Evolutionary conservation across 179 eudicot species (phyloP).

Genomic region (Silene coronaria): DNA sequence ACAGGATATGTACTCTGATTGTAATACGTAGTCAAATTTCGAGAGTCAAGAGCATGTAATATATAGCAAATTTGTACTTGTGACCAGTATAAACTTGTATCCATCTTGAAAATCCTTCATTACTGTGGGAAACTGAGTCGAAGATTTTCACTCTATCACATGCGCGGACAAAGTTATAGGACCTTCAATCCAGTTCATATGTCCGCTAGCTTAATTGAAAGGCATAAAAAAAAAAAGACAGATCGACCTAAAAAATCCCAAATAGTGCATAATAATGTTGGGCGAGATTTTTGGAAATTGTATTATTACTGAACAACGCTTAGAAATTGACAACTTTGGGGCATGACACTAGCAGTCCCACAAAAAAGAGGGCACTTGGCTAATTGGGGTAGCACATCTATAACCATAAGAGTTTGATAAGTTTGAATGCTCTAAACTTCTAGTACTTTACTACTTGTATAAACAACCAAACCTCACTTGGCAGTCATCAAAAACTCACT

Average conservation of each 20-base stretch:
- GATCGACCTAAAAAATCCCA: too few species aligned
- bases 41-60: not conserved
- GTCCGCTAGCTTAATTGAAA: too few species aligned
- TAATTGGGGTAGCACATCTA: not conserved
- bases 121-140: not conserved
- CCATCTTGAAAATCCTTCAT: not conserved
- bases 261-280: too few species aligned
- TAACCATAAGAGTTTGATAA: not conserved
- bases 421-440: not conserved
- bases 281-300: too few species aligned
- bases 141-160: not conserved
- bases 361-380: not conserved
- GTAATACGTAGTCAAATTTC: not conserved
- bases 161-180: too few species aligned
- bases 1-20: not conserved
- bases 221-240: too few species aligned
- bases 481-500: slow-evolving; percentile 25
- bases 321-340: not conserved
- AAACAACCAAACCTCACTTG: slow-evolving; percentile 25
- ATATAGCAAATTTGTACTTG: not conserved
- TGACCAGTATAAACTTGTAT: not conserved
- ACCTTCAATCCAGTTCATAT: too few species aligned
- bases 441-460: not conserved
- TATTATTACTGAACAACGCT: too few species aligned
- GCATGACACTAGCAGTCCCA: not conserved